These are phyloP conservation scores for Plectosphaerella cucumerina DNA, from an alignment of 2,329 filamentous ascomycete genomes.

Conservation along the genomic window DNA sequence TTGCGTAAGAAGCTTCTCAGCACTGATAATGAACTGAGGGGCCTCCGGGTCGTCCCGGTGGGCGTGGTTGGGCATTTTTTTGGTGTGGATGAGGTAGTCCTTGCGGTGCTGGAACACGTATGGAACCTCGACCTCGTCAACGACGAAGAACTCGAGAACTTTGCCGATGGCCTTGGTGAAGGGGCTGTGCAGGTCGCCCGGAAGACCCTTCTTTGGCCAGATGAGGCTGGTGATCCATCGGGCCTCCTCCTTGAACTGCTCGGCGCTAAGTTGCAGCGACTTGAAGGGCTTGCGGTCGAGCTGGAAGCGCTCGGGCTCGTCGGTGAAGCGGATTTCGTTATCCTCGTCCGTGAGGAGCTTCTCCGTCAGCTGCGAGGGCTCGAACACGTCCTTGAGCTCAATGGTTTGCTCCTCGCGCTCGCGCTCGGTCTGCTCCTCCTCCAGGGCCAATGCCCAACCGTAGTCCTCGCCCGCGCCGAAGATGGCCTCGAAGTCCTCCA, in stretches of 20 bases:
- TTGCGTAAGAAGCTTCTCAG: constrained; percentile 86
- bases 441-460: constrained; percentile 85
- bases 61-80: constrained; percentile 59
- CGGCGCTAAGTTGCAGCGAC: constrained; percentile 71
- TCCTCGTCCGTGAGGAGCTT: constrained; percentile 95
- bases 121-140: constrained; percentile 91
- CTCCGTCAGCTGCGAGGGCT: constrained; percentile 90
- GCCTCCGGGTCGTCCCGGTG: constrained; percentile 64
- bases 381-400: constrained; percentile 96
- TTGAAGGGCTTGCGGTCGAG: constrained; percentile 86
- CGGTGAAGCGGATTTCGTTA: constrained; percentile 80
- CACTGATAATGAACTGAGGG: constrained; percentile 68
- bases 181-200: constrained; percentile 67
- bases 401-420: constrained; percentile 77
- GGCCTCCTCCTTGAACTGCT: constrained; percentile 86
- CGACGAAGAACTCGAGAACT: constrained; percentile 90
- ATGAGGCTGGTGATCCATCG: constrained; percentile 88
- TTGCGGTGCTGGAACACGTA: constrained; percentile 98
- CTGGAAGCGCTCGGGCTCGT: constrained; percentile 93
- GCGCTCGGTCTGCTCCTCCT: constrained; percentile 79
- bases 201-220: constrained; percentile 79
- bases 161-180: constrained; percentile 88
- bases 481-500: constrained; percentile 87
- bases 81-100: constrained; percentile 91
- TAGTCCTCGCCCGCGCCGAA: constrained; percentile 97